Evolutionary conservation across 176 grass and related monocot genomes (phyloP).

Genomic region (Paspalum notatum): DNA sequence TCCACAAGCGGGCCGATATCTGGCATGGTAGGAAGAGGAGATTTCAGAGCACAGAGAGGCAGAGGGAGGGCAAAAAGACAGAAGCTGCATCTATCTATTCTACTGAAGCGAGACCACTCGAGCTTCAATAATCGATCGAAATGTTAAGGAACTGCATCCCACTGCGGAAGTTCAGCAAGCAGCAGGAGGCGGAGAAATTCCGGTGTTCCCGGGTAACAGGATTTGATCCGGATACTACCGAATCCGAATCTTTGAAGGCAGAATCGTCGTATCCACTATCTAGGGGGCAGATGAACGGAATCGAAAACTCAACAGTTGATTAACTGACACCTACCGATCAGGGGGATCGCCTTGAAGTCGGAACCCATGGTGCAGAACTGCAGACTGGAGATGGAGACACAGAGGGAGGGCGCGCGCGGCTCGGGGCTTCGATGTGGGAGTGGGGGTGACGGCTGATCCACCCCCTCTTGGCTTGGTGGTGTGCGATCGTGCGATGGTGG

Average conservation of each 20-base stretch:
- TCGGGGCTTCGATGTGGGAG: no score
- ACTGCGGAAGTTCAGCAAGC: neutral
- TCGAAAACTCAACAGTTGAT: neutral
- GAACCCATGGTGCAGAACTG: slow-evolving; percentile 48
- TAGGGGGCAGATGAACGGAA: neutral
- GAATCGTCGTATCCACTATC: slow-evolving; percentile 12
- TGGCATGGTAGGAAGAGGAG: slow-evolving; percentile 13
- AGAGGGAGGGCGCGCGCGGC: neutral
- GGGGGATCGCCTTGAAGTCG: slow-evolving; percentile 76
- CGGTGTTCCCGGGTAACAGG: neutral
- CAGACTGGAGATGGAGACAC: neutral
- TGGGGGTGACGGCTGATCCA: neutral
- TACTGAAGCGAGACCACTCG: neutral
- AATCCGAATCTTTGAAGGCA: slow-evolving; percentile 35
- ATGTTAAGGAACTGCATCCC: neutral
- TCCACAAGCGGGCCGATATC: slow-evolving; percentile 69
- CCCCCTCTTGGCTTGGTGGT: no score
- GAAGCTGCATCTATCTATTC: neutral
- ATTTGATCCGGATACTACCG: neutral
- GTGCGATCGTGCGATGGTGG: no score
- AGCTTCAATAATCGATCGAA: neutral
- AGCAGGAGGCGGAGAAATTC: neutral
- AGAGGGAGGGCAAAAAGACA: neutral
- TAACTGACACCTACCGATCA: slow-evolving; percentile 53
- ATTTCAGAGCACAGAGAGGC: neutral